Conservation (phyloP, 2,329 filamentous ascomycete species). For the Polychaeton citri region DNA sequence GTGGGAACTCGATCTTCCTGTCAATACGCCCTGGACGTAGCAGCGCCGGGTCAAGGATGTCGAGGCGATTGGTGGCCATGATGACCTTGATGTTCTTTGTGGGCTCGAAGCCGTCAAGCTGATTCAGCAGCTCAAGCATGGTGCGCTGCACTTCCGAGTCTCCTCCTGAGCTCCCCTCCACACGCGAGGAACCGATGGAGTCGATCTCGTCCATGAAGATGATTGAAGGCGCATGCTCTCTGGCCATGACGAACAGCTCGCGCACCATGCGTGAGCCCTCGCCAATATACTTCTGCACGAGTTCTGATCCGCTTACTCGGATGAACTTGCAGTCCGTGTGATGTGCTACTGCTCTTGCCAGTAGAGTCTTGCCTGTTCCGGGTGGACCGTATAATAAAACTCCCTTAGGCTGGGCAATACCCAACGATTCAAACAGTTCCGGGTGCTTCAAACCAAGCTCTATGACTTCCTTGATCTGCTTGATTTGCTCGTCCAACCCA, state of each 20-base stretch:
- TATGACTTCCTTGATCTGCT: conserved; percentile 99
- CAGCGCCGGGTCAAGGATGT: conserved; percentile 90
- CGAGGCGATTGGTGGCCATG: conserved; percentile 97
- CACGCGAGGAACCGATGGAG: conserved; percentile 91
- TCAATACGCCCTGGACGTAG: conserved; percentile 95
- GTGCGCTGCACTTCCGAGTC: conserved; percentile 97
- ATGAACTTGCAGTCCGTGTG: conserved; percentile 99
- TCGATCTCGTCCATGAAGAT: conserved; percentile 99
- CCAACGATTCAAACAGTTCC: conserved; percentile 96
- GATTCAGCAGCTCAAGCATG: conserved; percentile 96
- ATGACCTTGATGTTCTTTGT: conserved; percentile 99
- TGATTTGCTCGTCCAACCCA: conserved; percentile 96
- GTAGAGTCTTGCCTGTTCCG: conserved; percentile 89
- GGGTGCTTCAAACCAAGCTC: conserved; percentile 97
- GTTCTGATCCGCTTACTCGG: conserved; percentile 83
- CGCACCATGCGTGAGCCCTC: conserved; percentile 97
- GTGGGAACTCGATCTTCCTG: conserved; percentile 97
- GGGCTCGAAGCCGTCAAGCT: conserved; percentile 95
- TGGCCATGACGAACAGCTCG: conserved; percentile 97
- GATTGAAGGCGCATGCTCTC: conserved; percentile 94
- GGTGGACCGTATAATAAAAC: conserved; percentile 93
- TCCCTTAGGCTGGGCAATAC: conserved; percentile 95
- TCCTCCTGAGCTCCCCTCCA: conserved; percentile 87
- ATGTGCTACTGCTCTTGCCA: conserved; percentile 90
- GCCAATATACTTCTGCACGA: conserved; percentile 99